These are phyloP conservation scores for Suhomyces kunorum DNA, from an alignment of 1,139 yeast species.

Conservation along the genomic window DNA sequence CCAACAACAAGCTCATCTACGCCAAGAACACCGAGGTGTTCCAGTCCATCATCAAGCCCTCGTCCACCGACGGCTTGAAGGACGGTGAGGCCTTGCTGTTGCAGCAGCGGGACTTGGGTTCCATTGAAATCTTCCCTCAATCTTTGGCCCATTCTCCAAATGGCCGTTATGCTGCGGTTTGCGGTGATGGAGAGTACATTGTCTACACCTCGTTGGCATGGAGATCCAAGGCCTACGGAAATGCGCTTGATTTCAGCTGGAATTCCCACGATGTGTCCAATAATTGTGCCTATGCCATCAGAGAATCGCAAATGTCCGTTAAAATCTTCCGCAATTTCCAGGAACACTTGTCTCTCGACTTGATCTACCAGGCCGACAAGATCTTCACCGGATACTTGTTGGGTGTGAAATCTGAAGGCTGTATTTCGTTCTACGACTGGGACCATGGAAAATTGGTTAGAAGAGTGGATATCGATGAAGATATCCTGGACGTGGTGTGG, in stretches of 20 bases:
- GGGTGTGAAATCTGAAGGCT: slow-evolving; percentile 79
- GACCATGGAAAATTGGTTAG: slow-evolving; percentile 80
- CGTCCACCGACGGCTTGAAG: slow-evolving; percentile 58
- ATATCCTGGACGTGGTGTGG: slow-evolving; percentile 84
- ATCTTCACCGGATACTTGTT: slow-evolving; percentile 84
- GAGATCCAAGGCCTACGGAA: slow-evolving; percentile 94
- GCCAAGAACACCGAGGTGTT: slow-evolving; percentile 89
- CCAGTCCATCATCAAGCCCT: slow-evolving; percentile 76
- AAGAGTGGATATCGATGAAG: slow-evolving; percentile 73
- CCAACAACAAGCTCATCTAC: slow-evolving; percentile 87
- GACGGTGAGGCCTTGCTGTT: slow-evolving; percentile 82
- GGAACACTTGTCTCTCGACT: slow-evolving; percentile 66
- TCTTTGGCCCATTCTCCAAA: slow-evolving; percentile 89
- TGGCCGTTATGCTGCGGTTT: slow-evolving; percentile 94
- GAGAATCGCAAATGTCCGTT: slow-evolving; percentile 67
- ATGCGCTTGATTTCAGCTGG: slow-evolving; percentile 93
- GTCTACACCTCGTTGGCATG: slow-evolving; percentile 96
- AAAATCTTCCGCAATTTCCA: slow-evolving; percentile 82
- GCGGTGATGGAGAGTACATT: slow-evolving; percentile 97
- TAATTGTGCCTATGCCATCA: slow-evolving; percentile 80
- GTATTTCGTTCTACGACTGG: slow-evolving; percentile 92
- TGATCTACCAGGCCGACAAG: slow-evolving; percentile 75
- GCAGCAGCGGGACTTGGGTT: slow-evolving; percentile 84
- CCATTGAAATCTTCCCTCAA: slow-evolving; percentile 90
- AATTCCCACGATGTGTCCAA: slow-evolving; percentile 66